phyloP scores from a whole-genome alignment of 768 basidiomycete species.

The Thelephora aurantiotincta region DNA sequence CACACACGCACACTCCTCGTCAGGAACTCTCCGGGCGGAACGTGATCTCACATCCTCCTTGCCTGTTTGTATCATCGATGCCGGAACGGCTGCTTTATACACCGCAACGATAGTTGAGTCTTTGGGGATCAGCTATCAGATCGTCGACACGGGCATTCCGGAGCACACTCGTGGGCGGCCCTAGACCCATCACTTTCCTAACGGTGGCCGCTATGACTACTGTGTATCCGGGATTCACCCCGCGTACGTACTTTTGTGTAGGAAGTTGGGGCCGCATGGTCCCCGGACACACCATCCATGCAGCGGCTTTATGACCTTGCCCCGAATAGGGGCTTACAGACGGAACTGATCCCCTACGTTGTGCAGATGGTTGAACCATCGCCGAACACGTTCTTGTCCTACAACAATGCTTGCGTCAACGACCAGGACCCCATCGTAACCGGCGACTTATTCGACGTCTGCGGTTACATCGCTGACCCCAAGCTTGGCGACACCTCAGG shows the following conservation, averaged over 20 bases:
- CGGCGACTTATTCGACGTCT: background rate
- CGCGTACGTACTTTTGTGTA: no score
- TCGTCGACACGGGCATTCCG: slow-evolving; percentile 9
- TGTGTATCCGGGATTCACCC: no score
- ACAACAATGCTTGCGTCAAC: background rate
- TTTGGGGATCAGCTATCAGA: slow-evolving; percentile 10
- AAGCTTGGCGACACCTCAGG: background rate
- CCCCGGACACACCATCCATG: background rate
- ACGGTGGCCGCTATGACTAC: no score
- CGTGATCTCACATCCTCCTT: no score
- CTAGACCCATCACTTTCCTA: no score
- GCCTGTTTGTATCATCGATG: slow-evolving; percentile 10
- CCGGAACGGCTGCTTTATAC: slow-evolving; percentile 9
- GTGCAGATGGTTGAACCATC: background rate
- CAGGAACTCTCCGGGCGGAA: no score
- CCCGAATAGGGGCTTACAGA: background rate
- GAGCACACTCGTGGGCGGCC: no score
- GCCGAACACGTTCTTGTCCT: background rate
- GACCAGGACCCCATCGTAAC: background rate
- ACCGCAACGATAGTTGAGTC: slow-evolving; percentile 11
- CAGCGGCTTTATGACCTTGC: background rate
- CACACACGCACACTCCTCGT: no score
- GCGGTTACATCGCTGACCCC: background rate
- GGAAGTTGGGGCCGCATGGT: background rate
- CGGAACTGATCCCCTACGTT: background rate